phyloP scores from a whole-genome alignment of 2,329 filamentous ascomycete genomes.

The Talaromyces marneffei region DNA sequence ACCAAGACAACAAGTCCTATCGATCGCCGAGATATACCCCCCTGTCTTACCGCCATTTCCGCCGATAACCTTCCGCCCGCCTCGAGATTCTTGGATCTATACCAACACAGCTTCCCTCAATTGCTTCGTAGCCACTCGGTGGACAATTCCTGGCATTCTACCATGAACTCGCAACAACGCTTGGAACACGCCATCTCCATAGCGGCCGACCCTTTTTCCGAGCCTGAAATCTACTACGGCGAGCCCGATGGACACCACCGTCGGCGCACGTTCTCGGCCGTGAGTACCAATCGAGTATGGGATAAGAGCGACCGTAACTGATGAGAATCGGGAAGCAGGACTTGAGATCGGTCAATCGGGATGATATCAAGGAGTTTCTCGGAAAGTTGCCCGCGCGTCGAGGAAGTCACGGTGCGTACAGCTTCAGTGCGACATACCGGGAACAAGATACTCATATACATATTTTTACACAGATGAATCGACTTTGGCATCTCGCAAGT shows the following conservation, averaged over 20 bases:
- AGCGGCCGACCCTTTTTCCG: constrained; percentile 50
- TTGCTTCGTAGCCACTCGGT: background rate
- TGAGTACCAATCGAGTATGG: constrained; percentile 32
- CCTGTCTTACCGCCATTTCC: constrained; percentile 4
- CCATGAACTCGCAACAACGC: constrained; percentile 38
- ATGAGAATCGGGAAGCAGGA: constrained; percentile 20
- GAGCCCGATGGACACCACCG: constrained; percentile 42
- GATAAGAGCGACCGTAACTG: background rate
- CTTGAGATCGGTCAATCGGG: constrained; percentile 32
- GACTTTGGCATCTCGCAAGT: constrained; percentile 64
- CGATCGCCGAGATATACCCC: background rate
- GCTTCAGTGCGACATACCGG: background rate
- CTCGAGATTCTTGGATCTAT: background rate
- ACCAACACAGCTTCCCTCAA: background rate
- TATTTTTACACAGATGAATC: constrained; percentile 58
- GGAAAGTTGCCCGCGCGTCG: constrained; percentile 33
- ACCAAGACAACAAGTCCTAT: background rate
- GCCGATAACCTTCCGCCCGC: background rate
- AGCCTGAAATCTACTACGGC: constrained; percentile 57
- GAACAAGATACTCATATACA: background rate
- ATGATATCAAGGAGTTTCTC: constrained; percentile 32
- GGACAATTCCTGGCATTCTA: constrained; percentile 11
- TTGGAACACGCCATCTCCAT: constrained; percentile 27
- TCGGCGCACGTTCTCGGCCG: constrained; percentile 52
- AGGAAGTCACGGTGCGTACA: constrained; percentile 39